These are phyloP conservation scores for Whalleya microplaca DNA, from an alignment of 2,329 filamentous ascomycete species.

Conservation along the genomic window DNA sequence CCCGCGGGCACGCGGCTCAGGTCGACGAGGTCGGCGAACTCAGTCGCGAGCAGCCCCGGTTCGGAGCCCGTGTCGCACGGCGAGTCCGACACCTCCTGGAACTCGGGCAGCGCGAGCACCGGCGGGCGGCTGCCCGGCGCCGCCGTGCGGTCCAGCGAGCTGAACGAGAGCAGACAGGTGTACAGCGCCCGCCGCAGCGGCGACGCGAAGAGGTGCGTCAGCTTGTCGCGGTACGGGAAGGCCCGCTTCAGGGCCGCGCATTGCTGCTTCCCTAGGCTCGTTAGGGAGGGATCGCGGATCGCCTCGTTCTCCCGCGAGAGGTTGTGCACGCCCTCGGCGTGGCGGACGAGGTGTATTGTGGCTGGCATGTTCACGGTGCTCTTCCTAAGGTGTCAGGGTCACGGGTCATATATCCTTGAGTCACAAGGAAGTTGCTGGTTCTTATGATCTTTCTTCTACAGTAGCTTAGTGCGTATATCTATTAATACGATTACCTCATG, in stretches of 20 bases:
- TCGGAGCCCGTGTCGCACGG: conserved; percentile 77
- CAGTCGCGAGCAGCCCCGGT: conserved; percentile 54
- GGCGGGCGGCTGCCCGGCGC: conserved; percentile 43
- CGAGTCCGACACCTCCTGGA: conserved; percentile 77
- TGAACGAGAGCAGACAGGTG: conserved; percentile 74
- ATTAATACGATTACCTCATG: too few relatives aligned
- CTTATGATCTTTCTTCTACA: not conserved
- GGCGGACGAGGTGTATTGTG: conserved; percentile 70
- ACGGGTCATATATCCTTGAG: not conserved
- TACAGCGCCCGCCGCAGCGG: conserved; percentile 81
- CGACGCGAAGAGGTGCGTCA: conserved; percentile 76
- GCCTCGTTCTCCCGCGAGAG: conserved; percentile 69
- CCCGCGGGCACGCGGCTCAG: conserved; percentile 60
- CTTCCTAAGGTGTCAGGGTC: not conserved
- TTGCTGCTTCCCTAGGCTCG: conserved; percentile 74
- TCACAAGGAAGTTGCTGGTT: not conserved
- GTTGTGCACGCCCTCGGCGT: conserved; percentile 83
- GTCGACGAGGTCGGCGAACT: conserved; percentile 68
- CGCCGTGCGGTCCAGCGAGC: conserved; percentile 65
- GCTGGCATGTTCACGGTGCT: conserved; percentile 46
- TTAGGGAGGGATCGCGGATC: conserved; percentile 79
- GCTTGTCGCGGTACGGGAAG: conserved; percentile 67
- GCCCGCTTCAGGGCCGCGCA: conserved; percentile 63
- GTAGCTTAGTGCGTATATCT: not conserved
- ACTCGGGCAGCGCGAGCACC: conserved; percentile 71